These are phyloP conservation scores for Crithidia brevicula DNA, from an alignment of 208 protist species.

Conservation along the genomic window DNA sequence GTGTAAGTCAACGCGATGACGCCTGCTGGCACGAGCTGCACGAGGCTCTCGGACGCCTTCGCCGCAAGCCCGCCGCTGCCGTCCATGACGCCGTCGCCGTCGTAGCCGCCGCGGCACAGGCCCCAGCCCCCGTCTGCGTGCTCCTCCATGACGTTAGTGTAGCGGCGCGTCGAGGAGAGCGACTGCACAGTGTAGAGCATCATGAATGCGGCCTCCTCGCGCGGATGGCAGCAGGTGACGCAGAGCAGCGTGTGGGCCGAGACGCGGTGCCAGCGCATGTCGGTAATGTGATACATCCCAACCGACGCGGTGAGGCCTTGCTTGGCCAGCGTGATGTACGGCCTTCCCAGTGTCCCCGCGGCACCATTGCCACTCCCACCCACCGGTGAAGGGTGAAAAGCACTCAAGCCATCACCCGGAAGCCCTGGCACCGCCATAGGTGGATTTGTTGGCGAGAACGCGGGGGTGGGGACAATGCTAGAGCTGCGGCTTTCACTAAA, in stretches of 20 bases:
- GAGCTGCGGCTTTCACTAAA: conserved; percentile 24
- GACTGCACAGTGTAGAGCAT: conserved; percentile 77
- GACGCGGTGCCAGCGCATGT: conserved; percentile 72
- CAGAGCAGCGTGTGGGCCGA: conserved; percentile 71
- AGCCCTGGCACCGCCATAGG: conserved; percentile 13
- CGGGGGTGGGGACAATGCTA: conserved; percentile 20
- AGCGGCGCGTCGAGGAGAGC: conserved; percentile 34
- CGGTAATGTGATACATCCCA: conserved; percentile 48
- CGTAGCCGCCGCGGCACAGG: conserved; percentile 22
- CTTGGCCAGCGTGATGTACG: conserved; percentile 36
- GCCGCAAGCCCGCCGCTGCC: background rate
- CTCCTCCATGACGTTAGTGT: conserved; percentile 47
- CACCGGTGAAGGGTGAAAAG: background rate
- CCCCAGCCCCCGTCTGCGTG: conserved; percentile 27
- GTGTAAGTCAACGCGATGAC: conserved; percentile 52
- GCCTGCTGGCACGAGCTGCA: conserved; percentile 50
- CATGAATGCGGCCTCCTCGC: conserved; percentile 43
- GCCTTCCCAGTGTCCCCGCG: background rate
- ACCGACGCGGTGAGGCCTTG: conserved; percentile 62
- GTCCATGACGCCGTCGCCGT: conserved; percentile 9
- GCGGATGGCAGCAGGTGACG: conserved; percentile 61
- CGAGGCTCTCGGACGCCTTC: conserved; percentile 16
- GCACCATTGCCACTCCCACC: background rate
- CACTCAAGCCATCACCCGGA: background rate
- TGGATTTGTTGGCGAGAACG: conserved; percentile 35